A percentile compares a stretch with the other conserved stretches of the same genome.
Evolutionary conservation across 1,139 yeast genomes (phyloP).

Genomic region (Ogataea hybrid): DNA sequence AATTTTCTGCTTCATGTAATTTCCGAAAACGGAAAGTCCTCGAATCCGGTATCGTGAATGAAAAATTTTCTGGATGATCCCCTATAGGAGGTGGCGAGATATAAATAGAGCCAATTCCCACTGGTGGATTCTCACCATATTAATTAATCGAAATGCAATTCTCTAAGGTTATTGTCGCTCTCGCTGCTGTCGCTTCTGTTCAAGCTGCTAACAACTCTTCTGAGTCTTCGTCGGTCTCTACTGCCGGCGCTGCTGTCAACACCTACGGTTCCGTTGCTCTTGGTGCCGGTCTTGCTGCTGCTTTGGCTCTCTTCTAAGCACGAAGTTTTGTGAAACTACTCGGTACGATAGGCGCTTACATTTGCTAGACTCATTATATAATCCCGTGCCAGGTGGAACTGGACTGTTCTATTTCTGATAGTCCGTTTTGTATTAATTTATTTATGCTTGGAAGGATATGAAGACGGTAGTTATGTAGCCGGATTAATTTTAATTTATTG

Average conservation of each 20-base stretch:
- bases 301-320: constrained; percentile 63
- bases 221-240: constrained; percentile 32
- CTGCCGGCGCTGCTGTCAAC: constrained; percentile 37
- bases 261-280: constrained; percentile 56
- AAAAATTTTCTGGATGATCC: constrained; percentile 7
- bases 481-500: neutral
- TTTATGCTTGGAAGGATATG: constrained; percentile 15
- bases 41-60: constrained; percentile 5
- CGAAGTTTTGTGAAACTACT: neutral
- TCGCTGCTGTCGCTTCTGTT: constrained; percentile 46
- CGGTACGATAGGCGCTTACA: constrained; percentile 8
- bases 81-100: constrained; percentile 7
- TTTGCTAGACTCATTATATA: constrained; percentile 6
- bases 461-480: neutral
- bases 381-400: constrained; percentile 6
- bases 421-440: constrained; percentile 16
- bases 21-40: constrained; percentile 4
- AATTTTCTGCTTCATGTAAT: constrained; percentile 3
- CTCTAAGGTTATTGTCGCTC: constrained; percentile 45
- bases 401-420: constrained; percentile 9
- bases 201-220: constrained; percentile 39
- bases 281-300: constrained; percentile 76
- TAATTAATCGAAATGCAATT: constrained; percentile 49
- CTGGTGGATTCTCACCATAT: neutral
- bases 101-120: constrained; percentile 10